phyloP scores from a whole-genome alignment of 768 basidiomycete genomes.

The Bullera alba region DNA sequence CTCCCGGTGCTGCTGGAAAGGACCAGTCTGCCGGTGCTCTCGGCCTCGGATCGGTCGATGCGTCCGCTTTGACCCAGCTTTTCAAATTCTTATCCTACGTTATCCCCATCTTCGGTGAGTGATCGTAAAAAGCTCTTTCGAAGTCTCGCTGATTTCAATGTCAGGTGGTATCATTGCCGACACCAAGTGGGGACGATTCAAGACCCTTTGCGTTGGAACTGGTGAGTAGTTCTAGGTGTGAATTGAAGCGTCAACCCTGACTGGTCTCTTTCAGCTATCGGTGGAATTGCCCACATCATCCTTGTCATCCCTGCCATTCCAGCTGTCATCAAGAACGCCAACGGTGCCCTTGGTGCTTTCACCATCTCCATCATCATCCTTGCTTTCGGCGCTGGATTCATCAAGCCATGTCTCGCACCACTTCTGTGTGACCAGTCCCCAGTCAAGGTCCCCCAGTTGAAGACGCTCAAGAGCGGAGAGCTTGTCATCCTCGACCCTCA shows the following conservation, averaged over 20 bases:
- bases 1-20: constrained; percentile 17
- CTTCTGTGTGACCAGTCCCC: constrained; percentile 45
- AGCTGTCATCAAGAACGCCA: constrained; percentile 26
- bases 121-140: background rate
- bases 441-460: constrained; percentile 27
- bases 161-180: constrained; percentile 43
- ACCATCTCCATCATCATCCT: constrained; percentile 37
- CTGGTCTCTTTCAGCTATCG: no score
- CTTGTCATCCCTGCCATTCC: constrained; percentile 42
- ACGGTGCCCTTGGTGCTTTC: constrained; percentile 30
- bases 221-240: no score
- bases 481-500: constrained; percentile 41
- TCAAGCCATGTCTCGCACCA: constrained; percentile 44
- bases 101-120: constrained; percentile 21
- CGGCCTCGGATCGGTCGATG: constrained; percentile 28
- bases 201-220: constrained; percentile 38
- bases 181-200: constrained; percentile 43
- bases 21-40: constrained; percentile 38
- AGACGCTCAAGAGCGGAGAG: constrained; percentile 29
- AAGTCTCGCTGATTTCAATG: background rate
- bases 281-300: constrained; percentile 37
- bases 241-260: no score
- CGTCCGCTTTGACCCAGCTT: constrained; percentile 25
- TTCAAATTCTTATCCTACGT: constrained; percentile 42
- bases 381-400: constrained; percentile 43